Percentiles rank a stretch among this genome's conserved stretches.
Conservation (phyloP, 1,139 yeast species). For the Geotrichum bryndzae region DNA sequence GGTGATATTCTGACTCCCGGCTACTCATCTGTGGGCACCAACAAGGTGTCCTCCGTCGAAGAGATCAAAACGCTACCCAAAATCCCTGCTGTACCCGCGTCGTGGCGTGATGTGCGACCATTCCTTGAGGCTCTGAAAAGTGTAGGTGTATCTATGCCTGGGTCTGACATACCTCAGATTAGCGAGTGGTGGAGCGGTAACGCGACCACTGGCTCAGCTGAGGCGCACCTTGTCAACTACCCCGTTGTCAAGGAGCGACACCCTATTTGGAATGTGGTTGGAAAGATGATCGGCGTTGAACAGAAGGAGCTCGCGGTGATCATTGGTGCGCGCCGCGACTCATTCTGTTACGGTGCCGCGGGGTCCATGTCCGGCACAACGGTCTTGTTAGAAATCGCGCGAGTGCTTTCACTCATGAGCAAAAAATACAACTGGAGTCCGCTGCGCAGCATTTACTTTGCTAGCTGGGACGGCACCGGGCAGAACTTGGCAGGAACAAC, state of each 20-base stretch:
- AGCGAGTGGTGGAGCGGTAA: constrained; percentile 44
- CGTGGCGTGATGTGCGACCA: constrained; percentile 58
- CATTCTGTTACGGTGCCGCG: constrained; percentile 68
- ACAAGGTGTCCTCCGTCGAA: constrained; percentile 38
- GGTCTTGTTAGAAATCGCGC: constrained; percentile 62
- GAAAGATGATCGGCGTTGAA: constrained; percentile 73
- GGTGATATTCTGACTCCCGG: constrained; percentile 84
- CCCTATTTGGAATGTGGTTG: constrained; percentile 71
- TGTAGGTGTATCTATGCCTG: constrained; percentile 40
- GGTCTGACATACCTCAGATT: constrained; percentile 33
- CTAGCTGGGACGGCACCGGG: constrained; percentile 78
- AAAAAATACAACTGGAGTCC: constrained; percentile 75
- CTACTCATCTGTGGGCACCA: constrained; percentile 46
- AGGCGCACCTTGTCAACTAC: constrained; percentile 40
- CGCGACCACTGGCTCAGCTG: constrained; percentile 30
- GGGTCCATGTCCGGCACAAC: constrained; percentile 73
- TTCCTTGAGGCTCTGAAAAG: constrained; percentile 47
- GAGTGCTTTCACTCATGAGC: constrained; percentile 60
- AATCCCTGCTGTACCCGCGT: constrained; percentile 70
- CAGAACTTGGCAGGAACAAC: constrained; percentile 81
- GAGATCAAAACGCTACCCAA: constrained; percentile 55
- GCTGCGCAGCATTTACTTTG: constrained; percentile 70
- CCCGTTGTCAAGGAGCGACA: constrained; percentile 54
- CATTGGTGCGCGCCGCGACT: constrained; percentile 80
- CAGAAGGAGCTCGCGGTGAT: constrained; percentile 68